A percentile compares a stretch with the other conserved stretches of the same genome.
Evolutionary conservation across 2,329 filamentous ascomycete genomes (phyloP).

Genomic region (Ophiosphaerella korrae): DNA sequence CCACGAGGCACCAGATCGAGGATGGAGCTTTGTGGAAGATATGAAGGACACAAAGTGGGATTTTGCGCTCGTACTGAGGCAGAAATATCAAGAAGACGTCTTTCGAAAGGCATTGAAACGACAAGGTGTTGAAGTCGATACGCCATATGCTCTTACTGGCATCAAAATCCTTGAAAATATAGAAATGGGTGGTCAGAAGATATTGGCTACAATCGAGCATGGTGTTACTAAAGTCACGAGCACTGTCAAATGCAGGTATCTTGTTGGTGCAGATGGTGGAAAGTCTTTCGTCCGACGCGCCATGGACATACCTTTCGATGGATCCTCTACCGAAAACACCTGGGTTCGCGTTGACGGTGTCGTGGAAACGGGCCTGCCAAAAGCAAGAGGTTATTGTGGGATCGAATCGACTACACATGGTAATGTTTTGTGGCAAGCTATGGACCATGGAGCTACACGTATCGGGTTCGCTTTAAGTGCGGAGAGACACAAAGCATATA

Average conservation of each 20-base stretch:
- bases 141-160: slow-evolving; percentile 46
- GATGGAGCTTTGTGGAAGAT: slow-evolving; percentile 60
- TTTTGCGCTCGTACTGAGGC: slow-evolving; percentile 60
- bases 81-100: slow-evolving; percentile 62
- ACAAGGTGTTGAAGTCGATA: slow-evolving; percentile 45
- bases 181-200: slow-evolving; percentile 24
- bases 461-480: slow-evolving; percentile 60
- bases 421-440: slow-evolving; percentile 60
- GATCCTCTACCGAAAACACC: slow-evolving; percentile 56
- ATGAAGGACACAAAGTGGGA: slow-evolving; percentile 59
- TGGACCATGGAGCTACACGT: slow-evolving; percentile 59
- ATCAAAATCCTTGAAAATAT: slow-evolving; percentile 47
- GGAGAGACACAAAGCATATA: slow-evolving; percentile 45
- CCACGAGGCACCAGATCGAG: slow-evolving; percentile 52
- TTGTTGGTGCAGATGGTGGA: slow-evolving; percentile 60
- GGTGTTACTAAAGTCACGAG: slow-evolving; percentile 31
- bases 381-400: slow-evolving; percentile 53
- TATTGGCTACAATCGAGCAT: slow-evolving; percentile 39
- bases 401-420: slow-evolving; percentile 60
- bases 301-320: slow-evolving; percentile 57
- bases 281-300: slow-evolving; percentile 55
- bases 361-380: slow-evolving; percentile 57
- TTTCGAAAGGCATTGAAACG: slow-evolving; percentile 51
- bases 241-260: slow-evolving; percentile 51
- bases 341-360: slow-evolving; percentile 61